Base-by-base conservation (phyloP, 2,329 filamentous ascomycete genomes). In the Microsporum audouinii region DNA sequence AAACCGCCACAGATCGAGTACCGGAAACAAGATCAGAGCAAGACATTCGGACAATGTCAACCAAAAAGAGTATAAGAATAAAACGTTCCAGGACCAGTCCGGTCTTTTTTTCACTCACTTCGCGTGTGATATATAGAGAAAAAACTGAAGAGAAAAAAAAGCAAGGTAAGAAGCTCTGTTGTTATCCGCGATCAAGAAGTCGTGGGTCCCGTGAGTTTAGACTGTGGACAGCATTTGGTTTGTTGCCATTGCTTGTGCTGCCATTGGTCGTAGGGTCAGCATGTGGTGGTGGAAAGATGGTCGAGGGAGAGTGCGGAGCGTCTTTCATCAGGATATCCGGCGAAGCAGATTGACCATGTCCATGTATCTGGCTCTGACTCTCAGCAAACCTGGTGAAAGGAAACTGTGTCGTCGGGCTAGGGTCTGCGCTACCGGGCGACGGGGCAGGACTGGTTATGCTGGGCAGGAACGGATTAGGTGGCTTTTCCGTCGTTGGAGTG, bases 401-500 rank as follows among this genome's bases (percentile, higher is more conserved):
- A 12, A 29, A 31, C 38, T 58, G 51, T 33, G 60, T 31, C 5
- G 59, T 57, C 1, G 12, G 49, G 49, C 29, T 34, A 29, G 61
- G 60, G 12, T 39, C 59, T 5, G 53, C 57, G 31, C 58, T 63
- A 47, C 63, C 66, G 45, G 60, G 66, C 51, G 53, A 64, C 7
- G 58, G 62, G 51, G 39, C n/a, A 55, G 68, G 70, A 14, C 38
- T 38, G 12, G 34, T 57, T 29, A 67, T 68, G 14, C 68, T 61
- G 5, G 68, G 65, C 45, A 66, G 66, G 58, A 67, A 64, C 55
- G 71, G 71, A 2, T 65, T 59, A 45, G 71, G 74, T n/a, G 68
- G 60, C 63, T 76, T 78, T 60, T 78, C 76, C 3, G 70, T 68
- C 0, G 72, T 72, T 5, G 75, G 75, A 0, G 75, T 75, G 12